Conservation (phyloP, 2,329 filamentous ascomycete genomes). For the Paecilomyces dactylethromorphus region DNA sequence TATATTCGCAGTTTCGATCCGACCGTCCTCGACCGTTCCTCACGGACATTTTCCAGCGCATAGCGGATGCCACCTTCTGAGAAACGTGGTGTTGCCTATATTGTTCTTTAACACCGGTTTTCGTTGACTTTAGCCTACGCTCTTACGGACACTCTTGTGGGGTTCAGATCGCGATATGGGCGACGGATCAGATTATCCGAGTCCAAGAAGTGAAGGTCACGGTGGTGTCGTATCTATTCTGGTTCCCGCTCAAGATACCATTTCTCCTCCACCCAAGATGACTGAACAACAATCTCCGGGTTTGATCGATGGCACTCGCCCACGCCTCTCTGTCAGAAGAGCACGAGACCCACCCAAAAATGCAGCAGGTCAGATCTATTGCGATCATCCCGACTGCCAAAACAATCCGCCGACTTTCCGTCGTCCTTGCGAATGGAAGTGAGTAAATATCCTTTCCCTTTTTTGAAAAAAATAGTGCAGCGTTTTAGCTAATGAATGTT, state of each 20-base stretch:
- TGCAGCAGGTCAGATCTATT: slow-evolving; percentile 67
- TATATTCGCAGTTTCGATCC: slow-evolving; percentile 16
- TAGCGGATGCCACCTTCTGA: neutral
- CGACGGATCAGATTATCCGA: slow-evolving; percentile 37
- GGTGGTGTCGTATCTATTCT: slow-evolving; percentile 28
- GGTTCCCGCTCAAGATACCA: slow-evolving; percentile 26
- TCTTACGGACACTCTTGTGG: slow-evolving; percentile 21
- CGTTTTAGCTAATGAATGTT: neutral
- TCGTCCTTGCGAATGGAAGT: slow-evolving; percentile 93
- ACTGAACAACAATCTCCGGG: slow-evolving; percentile 23
- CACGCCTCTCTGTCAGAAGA: slow-evolving; percentile 36
- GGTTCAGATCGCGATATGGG: slow-evolving; percentile 30
- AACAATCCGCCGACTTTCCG: slow-evolving; percentile 61
- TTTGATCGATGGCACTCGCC: slow-evolving; percentile 29
- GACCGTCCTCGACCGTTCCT: slow-evolving; percentile 4
- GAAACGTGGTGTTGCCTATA: slow-evolving; percentile 10
- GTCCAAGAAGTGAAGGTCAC: slow-evolving; percentile 37
- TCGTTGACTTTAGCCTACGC: slow-evolving; percentile 5
- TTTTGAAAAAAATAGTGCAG: slow-evolving; percentile 16
- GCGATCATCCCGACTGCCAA: slow-evolving; percentile 63
- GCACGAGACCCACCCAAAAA: slow-evolving; percentile 54
- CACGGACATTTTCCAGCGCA: neutral
- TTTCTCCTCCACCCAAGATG: slow-evolving; percentile 29
- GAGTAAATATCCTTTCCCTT: slow-evolving; percentile 38
- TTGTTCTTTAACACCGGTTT: slow-evolving; percentile 5